Percentiles rank a stretch among this genome's conserved stretches.
Evolutionary conservation across 2,329 filamentous ascomycete species (phyloP).

Genomic region (Paraphoma chrysanthemicola): DNA sequence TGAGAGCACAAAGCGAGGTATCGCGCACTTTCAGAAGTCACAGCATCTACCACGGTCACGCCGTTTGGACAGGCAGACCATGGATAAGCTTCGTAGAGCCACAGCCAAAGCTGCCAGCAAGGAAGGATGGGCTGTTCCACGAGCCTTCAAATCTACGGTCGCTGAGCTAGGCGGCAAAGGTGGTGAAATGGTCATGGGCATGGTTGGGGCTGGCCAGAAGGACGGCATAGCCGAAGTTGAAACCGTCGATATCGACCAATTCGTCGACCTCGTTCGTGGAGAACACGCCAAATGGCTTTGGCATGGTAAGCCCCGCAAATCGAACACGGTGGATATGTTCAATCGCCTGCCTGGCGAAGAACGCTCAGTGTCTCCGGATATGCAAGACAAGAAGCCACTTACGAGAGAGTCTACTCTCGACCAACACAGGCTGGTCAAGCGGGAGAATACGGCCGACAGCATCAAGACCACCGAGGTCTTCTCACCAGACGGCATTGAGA

Average conservation of each 20-base stretch:
- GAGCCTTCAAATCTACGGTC: constrained; percentile 93
- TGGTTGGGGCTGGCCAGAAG: constrained; percentile 83
- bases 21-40: constrained; percentile 87
- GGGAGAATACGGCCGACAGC: constrained; percentile 40
- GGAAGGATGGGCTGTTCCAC: constrained; percentile 90
- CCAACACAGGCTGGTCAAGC: constrained; percentile 28
- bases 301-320: constrained; percentile 85
- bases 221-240: constrained; percentile 91
- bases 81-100: constrained; percentile 79
- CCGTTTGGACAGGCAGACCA: constrained; percentile 80
- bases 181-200: constrained; percentile 94
- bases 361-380: constrained; percentile 61
- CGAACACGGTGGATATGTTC: constrained; percentile 46
- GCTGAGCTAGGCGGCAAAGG: constrained; percentile 93
- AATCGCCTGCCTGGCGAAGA: constrained; percentile 47
- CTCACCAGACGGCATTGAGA: constrained; percentile 51
- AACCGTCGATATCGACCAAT: constrained; percentile 85
- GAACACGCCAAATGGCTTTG: constrained; percentile 93
- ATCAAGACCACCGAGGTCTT: constrained; percentile 30
- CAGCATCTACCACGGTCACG: constrained; percentile 81
- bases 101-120: constrained; percentile 90
- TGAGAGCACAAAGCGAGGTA: constrained; percentile 79
- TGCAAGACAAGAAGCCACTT: constrained; percentile 55
- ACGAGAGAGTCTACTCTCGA: constrained; percentile 58
- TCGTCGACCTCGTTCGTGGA: constrained; percentile 78